A percentile compares a stretch with the other conserved stretches of the same genome.
Evolutionary conservation across 495 filamentous ascomycete species (phyloP).

Genomic region (Amphirosellinia nigrospora): DNA sequence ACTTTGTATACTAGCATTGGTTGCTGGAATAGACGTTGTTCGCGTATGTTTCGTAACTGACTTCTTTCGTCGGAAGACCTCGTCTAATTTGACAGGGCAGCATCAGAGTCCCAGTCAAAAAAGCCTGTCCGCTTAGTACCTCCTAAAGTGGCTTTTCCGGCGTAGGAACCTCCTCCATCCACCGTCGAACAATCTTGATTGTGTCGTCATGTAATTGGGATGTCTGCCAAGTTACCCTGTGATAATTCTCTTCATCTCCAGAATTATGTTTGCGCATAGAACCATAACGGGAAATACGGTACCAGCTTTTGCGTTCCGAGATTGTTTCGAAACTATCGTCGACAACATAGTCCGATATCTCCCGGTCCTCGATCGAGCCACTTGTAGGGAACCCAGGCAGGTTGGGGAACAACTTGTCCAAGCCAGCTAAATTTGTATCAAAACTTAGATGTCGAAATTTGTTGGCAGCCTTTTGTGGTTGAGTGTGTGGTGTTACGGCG

Average conservation of each 20-base stretch:
- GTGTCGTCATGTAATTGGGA: conserved; percentile 59
- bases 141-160: conserved; percentile 55
- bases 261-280: conserved; percentile 61
- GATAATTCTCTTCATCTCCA: conserved; percentile 63
- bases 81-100: conserved; percentile 51
- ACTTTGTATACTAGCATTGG: conserved; percentile 6
- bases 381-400: conserved; percentile 10
- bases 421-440: conserved; percentile 45
- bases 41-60: conserved; percentile 30
- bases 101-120: conserved; percentile 62
- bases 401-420: conserved; percentile 53
- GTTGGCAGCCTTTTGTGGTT: conserved; percentile 31
- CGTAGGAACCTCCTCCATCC: conserved; percentile 66
- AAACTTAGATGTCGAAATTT: conserved; percentile 44
- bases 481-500: conserved; percentile 3
- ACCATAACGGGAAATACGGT: conserved; percentile 63
- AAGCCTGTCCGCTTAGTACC: conserved; percentile 47
- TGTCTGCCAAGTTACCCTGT: conserved; percentile 59
- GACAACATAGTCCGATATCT: conserved; percentile 47
- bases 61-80: conserved; percentile 47
- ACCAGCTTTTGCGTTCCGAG: conserved; percentile 67
- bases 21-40: conserved; percentile 29
- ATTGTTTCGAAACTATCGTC: conserved; percentile 56
- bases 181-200: conserved; percentile 61
- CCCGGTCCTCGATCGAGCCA: conserved; percentile 15